Evolutionary conservation across 257 asterid species (phyloP).

Genomic region (Nicotiana sylvestris): DNA sequence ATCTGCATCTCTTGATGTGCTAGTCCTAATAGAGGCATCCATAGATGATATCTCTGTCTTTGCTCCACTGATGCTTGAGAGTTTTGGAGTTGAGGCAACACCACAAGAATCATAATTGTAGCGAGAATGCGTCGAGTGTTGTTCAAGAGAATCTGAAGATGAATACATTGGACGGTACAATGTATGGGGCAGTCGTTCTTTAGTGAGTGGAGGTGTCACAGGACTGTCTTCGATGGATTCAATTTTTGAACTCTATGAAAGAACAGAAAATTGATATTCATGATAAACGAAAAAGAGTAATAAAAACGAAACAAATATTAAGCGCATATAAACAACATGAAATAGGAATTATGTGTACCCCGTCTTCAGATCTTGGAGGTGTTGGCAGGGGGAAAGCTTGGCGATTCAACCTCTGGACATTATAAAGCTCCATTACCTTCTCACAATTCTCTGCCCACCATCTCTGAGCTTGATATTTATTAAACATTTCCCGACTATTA

Average conservation of each 20-base stretch:
- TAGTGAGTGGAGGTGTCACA: slow-evolving; percentile 72
- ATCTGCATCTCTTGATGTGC: slow-evolving; percentile 80
- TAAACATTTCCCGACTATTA: slow-evolving; percentile 79
- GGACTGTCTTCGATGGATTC: slow-evolving; percentile 73
- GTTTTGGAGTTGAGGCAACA: slow-evolving; percentile 75
- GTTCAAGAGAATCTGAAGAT: slow-evolving; percentile 63
- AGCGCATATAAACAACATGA: not conserved
- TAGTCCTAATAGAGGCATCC: slow-evolving; percentile 72
- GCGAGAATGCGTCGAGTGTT: slow-evolving; percentile 40
- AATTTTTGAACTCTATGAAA: slow-evolving; percentile 45
- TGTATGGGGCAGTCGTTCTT: slow-evolving; percentile 67
- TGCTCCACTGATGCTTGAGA: slow-evolving; percentile 57
- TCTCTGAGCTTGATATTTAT: slow-evolving; percentile 93
- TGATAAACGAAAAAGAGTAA: not conserved
- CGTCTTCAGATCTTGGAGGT: slow-evolving; percentile 79
- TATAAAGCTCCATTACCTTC: slow-evolving; percentile 84
- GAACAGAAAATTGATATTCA: not conserved
- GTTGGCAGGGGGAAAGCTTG: slow-evolving; percentile 81
- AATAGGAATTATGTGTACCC: slow-evolving; percentile 13
- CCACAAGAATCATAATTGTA: slow-evolving; percentile 58
- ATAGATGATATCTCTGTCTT: slow-evolving; percentile 41
- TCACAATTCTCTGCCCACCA: slow-evolving; percentile 98
- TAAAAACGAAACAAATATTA: not conserved
- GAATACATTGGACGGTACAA: slow-evolving; percentile 60
- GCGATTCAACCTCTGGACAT: slow-evolving; percentile 75